Percentiles rank a stretch among this genome's conserved stretches.
Conservation (phyloP, 345 rosid species). For the Citrus trifoliata region DNA sequence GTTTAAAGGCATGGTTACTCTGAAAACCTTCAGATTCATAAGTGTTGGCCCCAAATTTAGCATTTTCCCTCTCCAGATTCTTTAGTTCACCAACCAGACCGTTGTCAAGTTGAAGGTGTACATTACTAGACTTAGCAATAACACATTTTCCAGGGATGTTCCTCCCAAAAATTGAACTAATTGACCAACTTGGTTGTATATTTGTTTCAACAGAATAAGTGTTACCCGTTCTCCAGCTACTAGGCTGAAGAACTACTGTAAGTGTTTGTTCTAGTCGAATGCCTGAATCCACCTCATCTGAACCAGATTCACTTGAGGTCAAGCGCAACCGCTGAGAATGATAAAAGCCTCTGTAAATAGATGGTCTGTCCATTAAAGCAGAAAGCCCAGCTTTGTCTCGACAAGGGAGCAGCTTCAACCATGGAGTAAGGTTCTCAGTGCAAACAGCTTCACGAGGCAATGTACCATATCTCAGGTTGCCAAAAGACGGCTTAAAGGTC, state of each 20-base stretch:
- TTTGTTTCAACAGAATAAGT: slow-evolving; percentile 26
- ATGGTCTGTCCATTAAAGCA: slow-evolving; percentile 81
- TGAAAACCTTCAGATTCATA: slow-evolving; percentile 25
- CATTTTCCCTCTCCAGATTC: slow-evolving; percentile 30
- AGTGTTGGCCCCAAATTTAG: slow-evolving; percentile 14
- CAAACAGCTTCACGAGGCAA: slow-evolving; percentile 98
- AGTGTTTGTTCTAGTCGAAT: slow-evolving; percentile 77
- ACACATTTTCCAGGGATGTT: slow-evolving; percentile 60
- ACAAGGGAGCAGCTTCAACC: slow-evolving; percentile 97
- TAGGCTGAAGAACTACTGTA: slow-evolving; percentile 78
- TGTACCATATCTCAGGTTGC: slow-evolving; percentile 73
- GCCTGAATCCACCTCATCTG: slow-evolving; percentile 45
- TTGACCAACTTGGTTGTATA: slow-evolving; percentile 80
- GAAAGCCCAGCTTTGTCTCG: slow-evolving; percentile 91
- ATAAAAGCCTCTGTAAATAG: slow-evolving; percentile 84
- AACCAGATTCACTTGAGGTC: slow-evolving; percentile 32
- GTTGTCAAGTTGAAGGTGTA: slow-evolving; percentile 71
- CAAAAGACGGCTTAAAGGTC: slow-evolving; percentile 62
- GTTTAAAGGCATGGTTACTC: slow-evolving; percentile 39
- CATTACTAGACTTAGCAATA: slow-evolving; percentile 71
- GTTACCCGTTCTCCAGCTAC: slow-evolving; percentile 16
- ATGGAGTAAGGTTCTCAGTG: slow-evolving; percentile 96
- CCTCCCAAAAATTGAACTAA: slow-evolving; percentile 82
- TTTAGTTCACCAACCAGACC: slow-evolving; percentile 38
- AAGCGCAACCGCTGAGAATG: slow-evolving; percentile 88